Conservation (phyloP, 345 rosid species). For the Populus pruinosa region DNA sequence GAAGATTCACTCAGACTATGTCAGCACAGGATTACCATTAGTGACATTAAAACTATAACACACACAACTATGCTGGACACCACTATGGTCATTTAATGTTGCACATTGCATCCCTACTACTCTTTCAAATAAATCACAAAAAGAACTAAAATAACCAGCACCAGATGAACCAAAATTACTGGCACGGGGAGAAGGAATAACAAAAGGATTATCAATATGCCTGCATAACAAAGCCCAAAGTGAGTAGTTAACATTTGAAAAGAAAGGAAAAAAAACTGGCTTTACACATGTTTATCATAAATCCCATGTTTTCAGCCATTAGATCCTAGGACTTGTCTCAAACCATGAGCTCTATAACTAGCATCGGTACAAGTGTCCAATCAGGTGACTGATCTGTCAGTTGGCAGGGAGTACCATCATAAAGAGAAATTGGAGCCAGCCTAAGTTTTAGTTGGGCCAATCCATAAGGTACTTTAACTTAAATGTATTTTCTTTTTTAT, state of each 20-base stretch:
- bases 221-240: background rate
- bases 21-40: background rate
- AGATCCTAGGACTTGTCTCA: background rate
- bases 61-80: background rate
- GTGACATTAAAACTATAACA: background rate
- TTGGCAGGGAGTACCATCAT: background rate
- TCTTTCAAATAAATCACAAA: background rate
- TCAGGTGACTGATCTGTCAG: background rate
- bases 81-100: background rate
- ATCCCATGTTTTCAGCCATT: background rate
- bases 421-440: background rate
- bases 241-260: background rate
- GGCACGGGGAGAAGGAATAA: background rate
- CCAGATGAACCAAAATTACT: background rate
- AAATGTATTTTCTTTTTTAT: background rate
- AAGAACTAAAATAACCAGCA: background rate
- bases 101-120: background rate
- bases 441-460: background rate
- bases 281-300: background rate
- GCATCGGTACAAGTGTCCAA: background rate
- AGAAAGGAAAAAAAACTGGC: background rate
- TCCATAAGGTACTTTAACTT: background rate
- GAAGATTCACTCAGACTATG: too few relatives aligned
- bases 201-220: background rate
- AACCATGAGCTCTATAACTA: background rate